phyloP scores from a whole-genome alignment of 2,329 filamentous ascomycete genomes.

The Calonectria multiphialidica region DNA sequence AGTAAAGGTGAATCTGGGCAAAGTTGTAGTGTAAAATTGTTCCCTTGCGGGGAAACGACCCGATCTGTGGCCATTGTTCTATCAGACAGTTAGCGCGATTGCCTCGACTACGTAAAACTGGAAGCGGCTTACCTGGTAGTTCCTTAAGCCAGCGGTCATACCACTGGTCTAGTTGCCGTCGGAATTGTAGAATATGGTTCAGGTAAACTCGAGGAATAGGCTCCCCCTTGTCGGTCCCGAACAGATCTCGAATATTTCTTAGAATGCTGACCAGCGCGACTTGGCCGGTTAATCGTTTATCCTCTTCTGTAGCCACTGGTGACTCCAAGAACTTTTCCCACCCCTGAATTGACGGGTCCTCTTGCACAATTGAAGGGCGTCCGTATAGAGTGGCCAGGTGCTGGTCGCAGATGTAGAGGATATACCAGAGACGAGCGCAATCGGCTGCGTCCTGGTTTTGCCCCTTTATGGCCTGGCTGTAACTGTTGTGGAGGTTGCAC shows the following conservation, averaged over 20 bases:
- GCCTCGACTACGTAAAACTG: rapidly evolving
- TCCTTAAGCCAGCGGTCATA: conserved; percentile 51
- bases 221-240: conserved; percentile 68
- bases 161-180: conserved; percentile 54
- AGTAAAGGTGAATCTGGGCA: conserved; percentile 56
- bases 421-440: conserved; percentile 70
- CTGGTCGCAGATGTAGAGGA: conserved; percentile 71
- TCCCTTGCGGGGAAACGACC: conserved; percentile 55
- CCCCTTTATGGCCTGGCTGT: conserved; percentile 53
- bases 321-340: conserved; percentile 68
- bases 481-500: conserved; percentile 58
- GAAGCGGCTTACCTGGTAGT: conserved; percentile 43
- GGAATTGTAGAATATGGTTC: conserved; percentile 56
- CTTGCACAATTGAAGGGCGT: conserved; percentile 68
- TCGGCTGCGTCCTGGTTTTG: conserved; percentile 60
- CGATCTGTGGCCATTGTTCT: conserved; percentile 55
- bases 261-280: conserved; percentile 70
- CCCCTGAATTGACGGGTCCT: conserved; percentile 68
- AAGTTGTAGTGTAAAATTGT: conserved; percentile 57
- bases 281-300: conserved; percentile 70
- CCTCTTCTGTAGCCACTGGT: conserved; percentile 63
- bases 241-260: conserved; percentile 66
- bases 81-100: not conserved
- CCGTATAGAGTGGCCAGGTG: conserved; percentile 73
- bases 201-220: conserved; percentile 64